phyloP scores from a whole-genome alignment of 768 basidiomycete species.

The Leccinum longicurvipes region DNA sequence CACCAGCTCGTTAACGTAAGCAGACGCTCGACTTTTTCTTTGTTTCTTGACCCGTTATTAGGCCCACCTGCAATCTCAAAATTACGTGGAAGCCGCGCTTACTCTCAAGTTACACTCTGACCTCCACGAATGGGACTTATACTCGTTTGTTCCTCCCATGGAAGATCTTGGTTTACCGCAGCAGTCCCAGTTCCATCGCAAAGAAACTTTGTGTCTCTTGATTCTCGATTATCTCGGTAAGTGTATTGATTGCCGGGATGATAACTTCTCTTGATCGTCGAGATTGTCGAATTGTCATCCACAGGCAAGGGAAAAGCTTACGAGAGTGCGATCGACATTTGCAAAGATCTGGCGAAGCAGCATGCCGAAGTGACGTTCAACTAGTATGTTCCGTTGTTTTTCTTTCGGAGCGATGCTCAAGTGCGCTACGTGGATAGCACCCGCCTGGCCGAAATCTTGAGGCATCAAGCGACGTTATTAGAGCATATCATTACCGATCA shows the following conservation, averaged over 20 bases:
- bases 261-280: conserved; percentile 1
- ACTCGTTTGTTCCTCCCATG: conserved; percentile 79
- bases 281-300: neutral
- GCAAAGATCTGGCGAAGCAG: conserved; percentile 85
- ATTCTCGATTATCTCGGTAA: conserved; percentile 92
- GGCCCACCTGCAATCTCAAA: conserved; percentile 88
- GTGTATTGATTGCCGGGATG: conserved; percentile 13
- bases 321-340: conserved; percentile 91
- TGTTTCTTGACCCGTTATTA: conserved; percentile 36
- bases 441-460: conserved; percentile 79
- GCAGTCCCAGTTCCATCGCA: conserved; percentile 91
- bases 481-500: conserved; percentile 83
- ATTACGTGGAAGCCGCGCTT: conserved; percentile 89
- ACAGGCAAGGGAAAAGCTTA: conserved; percentile 95
- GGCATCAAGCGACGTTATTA: conserved; percentile 82
- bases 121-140: conserved; percentile 86
- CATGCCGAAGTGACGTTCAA: conserved; percentile 90
- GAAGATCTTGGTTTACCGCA: conserved; percentile 87
- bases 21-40: neutral
- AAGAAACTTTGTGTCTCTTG: conserved; percentile 86
- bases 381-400: conserved; percentile 52
- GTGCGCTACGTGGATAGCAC: conserved; percentile 42
- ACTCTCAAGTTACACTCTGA: conserved; percentile 94
- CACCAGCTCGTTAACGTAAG: conserved; percentile 90
- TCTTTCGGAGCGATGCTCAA: neutral